Evolutionary conservation across 169 alveolate genomes (phyloP).

Genomic region (Eimeria acervulina): DNA sequence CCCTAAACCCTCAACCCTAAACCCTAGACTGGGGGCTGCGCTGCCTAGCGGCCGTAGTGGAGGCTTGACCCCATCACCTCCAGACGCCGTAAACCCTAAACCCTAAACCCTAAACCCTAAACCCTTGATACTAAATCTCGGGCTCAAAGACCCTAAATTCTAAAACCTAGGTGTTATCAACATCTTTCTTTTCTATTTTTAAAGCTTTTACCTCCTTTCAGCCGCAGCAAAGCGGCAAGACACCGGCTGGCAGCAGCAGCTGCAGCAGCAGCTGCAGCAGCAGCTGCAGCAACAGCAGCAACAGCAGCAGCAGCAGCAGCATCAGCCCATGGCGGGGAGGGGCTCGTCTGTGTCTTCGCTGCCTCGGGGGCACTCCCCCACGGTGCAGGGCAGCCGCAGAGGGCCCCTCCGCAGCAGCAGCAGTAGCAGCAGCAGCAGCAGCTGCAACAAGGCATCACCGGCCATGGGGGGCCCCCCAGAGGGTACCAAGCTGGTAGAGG

Average conservation of each 20-base stretch:
- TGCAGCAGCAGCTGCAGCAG: too few relatives aligned
- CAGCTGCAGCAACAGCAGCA: too few relatives aligned
- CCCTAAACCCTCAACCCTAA: neutral
- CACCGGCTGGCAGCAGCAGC: neutral
- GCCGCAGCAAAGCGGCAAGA: slow-evolving; percentile 22
- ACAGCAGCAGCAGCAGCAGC: slow-evolving; percentile 32
- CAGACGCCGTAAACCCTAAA: neutral
- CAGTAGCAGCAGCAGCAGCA: neutral
- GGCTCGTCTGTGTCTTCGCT: slow-evolving; percentile 2
- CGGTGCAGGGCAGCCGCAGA: neutral
- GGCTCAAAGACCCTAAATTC: neutral
- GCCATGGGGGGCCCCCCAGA: slow-evolving; percentile 5
- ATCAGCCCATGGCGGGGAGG: neutral
- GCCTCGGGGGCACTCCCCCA: neutral
- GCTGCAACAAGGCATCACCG: neutral
- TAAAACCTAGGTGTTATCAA: too few relatives aligned
- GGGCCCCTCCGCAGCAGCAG: neutral
- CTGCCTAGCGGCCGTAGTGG: neutral
- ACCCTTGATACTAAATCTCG: neutral
- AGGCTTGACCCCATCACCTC: slow-evolving; percentile 34
- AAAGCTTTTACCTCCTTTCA: neutral
- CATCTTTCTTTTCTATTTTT: neutral
- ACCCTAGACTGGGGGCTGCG: neutral
- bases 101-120: slow-evolving; percentile 6
- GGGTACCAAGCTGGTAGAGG: neutral